phyloP scores from a whole-genome alignment of 805 yeast genomes.

The Metschnikowia vanudenii region DNA sequence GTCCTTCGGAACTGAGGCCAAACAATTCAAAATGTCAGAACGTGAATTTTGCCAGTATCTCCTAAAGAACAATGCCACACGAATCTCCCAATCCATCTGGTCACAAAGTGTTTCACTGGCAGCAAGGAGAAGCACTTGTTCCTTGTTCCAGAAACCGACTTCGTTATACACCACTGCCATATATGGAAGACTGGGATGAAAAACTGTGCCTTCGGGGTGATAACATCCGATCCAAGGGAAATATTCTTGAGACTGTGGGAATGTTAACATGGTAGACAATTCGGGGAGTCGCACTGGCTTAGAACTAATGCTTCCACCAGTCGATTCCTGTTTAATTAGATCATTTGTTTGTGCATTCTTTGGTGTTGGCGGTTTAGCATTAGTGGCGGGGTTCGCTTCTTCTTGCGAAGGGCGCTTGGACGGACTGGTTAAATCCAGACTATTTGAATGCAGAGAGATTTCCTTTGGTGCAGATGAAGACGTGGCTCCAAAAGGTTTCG shows the following conservation, averaged over 20 bases:
- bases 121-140: constrained; percentile 6
- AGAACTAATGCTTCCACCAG: not conserved
- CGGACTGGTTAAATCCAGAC: too few relatives aligned
- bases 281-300: not conserved
- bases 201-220: not conserved
- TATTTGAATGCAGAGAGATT: too few relatives aligned
- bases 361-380: too few relatives aligned
- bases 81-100: constrained; percentile 10
- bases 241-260: constrained; percentile 4
- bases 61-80: constrained; percentile 5
- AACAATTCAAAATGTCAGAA: not conserved
- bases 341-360: too few relatives aligned
- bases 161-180: constrained; percentile 7
- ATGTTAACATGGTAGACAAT: not conserved
- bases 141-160: constrained; percentile 4
- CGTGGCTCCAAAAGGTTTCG: too few relatives aligned
- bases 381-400: too few relatives aligned
- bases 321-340: not conserved
- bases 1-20: constrained; percentile 2
- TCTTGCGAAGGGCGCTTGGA: too few relatives aligned
- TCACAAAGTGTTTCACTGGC: constrained; percentile 4
- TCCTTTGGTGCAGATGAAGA: too few relatives aligned
- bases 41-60: not conserved
- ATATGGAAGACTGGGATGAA: constrained; percentile 9
- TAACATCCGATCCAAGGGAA: constrained; percentile 11